Evolutionary conservation across 2,329 filamentous ascomycete genomes (phyloP), one percentile per base, ranked within the genome.

Genomic region (Colletotrichum chlorophyti): DNA sequence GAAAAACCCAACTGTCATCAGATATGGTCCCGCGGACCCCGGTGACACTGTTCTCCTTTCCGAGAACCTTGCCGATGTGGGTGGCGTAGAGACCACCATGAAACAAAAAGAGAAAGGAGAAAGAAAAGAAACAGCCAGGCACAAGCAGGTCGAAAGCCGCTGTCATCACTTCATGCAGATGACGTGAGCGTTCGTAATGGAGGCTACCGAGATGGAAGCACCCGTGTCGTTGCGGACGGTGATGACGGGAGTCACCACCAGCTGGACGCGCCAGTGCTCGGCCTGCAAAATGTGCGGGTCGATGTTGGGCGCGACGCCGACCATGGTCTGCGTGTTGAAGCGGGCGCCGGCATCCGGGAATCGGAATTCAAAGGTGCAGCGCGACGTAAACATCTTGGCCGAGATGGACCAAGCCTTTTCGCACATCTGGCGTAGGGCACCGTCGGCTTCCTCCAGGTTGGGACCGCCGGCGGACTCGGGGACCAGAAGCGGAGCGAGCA

Each of bases 201-300:
- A 76, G 53, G 76, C 77, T 2, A 77, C 73, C 23, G 75, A 73
- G 41, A 81, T 77, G 51, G 74, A 76, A 40, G 69, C 65, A 12
- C 78, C 79, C 2, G 71, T 76, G 32, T 85, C 82, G 61, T 83
- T 82, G 27, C 82, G 76, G 64, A 82, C 77, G 2, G 81, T 84
- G 41, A 85, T 76, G 8, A 80, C 76, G 1, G 83, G 83, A 0
- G 83, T 84, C 5, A 82, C 79, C 24, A 82, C 79, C 2, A 84
- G 73, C 50, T 79, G 78, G n/a, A 86, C 68, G 5, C 82, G 78
- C 70, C 74, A 79, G 64, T 84, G 81, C 64, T 75, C 75, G 6
- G 74, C 70, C 70, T 84, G 81, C 17, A 85, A 68, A 48, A 77
- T 72, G 52, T 73, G 67, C 0, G 76, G 71, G 31, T 78, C 72